Evolutionary conservation across 2,329 filamentous ascomycete species (phyloP).

Genomic region (Tolypocladium nubicola): DNA sequence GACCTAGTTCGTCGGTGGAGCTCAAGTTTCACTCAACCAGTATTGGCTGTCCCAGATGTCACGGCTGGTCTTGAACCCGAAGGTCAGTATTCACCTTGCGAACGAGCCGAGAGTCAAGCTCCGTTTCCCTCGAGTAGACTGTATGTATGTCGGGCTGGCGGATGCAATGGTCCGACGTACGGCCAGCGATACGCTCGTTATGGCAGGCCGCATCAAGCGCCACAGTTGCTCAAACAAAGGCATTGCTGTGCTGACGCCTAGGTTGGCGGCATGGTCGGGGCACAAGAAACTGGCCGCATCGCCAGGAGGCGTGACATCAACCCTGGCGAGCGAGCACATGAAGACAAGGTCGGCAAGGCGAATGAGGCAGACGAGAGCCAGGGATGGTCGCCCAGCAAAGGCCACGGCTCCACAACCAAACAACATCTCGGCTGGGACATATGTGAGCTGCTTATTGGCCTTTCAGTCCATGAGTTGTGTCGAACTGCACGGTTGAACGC

Average conservation of each 20-base stretch:
- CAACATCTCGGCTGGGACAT: background rate
- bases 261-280: background rate
- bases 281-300: background rate
- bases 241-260: background rate
- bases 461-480: constrained; percentile 29
- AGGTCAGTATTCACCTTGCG: background rate
- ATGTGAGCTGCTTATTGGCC: background rate
- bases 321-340: background rate
- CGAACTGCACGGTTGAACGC: constrained; percentile 38
- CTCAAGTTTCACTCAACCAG: background rate
- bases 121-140: background rate
- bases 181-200: background rate
- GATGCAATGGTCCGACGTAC: background rate
- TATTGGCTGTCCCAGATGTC: background rate
- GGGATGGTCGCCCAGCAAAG: background rate
- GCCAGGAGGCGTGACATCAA: background rate
- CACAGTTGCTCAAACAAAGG: background rate
- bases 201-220: background rate
- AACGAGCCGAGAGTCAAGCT: background rate
- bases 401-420: background rate
- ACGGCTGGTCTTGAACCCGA: background rate
- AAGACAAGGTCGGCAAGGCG: background rate
- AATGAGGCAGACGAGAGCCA: background rate
- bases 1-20: background rate
- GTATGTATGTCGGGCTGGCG: background rate